phyloP scores from a whole-genome alignment of 352 stramenopile genomes.

The Phytophthora vignae region DNA sequence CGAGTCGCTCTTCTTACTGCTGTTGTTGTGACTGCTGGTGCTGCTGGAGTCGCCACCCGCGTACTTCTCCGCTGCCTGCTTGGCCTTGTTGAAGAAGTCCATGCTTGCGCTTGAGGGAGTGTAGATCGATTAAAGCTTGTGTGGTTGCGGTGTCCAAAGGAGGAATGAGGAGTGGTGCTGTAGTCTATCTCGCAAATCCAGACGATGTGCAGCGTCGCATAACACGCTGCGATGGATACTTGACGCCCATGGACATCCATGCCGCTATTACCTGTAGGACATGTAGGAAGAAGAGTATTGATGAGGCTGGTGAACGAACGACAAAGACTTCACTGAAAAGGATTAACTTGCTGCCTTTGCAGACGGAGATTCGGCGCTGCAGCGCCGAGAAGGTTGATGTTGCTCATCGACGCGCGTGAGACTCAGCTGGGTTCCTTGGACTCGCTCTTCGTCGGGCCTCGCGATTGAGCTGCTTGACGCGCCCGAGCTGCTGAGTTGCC shows the following conservation, averaged over 20 bases:
- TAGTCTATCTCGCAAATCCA: conserved; percentile 14
- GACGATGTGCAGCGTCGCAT: conserved; percentile 16
- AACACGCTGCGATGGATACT: conserved; percentile 12
- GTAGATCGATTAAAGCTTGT: neutral
- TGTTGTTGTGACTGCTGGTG: conserved; percentile 18
- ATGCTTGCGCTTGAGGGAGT: conserved; percentile 10
- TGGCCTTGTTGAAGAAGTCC: conserved; percentile 45
- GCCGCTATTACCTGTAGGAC: neutral
- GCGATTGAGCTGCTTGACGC: conserved; percentile 37
- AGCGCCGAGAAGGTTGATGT: neutral
- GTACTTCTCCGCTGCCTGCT: conserved; percentile 21
- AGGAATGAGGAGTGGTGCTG: conserved; percentile 18
- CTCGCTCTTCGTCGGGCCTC: conserved; percentile 19
- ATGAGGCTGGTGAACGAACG: conserved; percentile 9
- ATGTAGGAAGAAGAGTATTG: neutral
- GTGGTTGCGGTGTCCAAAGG: conserved; percentile 11
- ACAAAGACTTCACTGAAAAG: conserved; percentile 13
- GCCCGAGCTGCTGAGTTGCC: neutral
- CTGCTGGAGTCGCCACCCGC: conserved; percentile 16
- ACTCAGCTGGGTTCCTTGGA: conserved; percentile 9
- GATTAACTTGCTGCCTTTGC: conserved; percentile 1
- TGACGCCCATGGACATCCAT: conserved; percentile 2
- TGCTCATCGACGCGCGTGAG: conserved; percentile 1
- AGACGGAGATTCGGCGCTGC: neutral
- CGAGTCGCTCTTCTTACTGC: conserved; percentile 32